These are phyloP conservation scores for Earliella scabrosa DNA, from an alignment of 1,284 basidiomycete genomes.

Conservation along the genomic window DNA sequence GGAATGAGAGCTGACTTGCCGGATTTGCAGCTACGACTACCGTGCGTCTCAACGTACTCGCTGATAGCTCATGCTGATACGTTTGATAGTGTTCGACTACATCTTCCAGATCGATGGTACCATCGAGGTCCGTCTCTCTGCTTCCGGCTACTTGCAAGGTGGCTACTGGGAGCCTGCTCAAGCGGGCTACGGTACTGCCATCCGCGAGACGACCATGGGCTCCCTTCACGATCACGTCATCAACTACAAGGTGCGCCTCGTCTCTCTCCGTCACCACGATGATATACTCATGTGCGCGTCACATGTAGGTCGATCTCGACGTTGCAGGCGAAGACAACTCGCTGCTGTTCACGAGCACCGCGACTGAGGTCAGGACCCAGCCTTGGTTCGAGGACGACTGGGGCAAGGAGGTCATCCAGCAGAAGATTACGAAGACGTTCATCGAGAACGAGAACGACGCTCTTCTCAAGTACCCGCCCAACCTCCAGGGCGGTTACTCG, in stretches of 20 bases:
- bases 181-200: constrained; percentile 56
- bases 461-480: constrained; percentile 53
- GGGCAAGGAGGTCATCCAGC: constrained; percentile 57
- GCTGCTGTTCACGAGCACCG: constrained; percentile 53
- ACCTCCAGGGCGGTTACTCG: constrained; percentile 59
- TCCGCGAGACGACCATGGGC: constrained; percentile 64
- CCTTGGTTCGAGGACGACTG: constrained; percentile 69
- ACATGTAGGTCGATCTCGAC: constrained; percentile 55
- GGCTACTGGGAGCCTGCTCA: constrained; percentile 58
- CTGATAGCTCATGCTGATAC: background rate
- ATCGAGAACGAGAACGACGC: constrained; percentile 63
- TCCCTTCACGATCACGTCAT: constrained; percentile 74
- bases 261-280: background rate
- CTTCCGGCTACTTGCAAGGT: constrained; percentile 71
- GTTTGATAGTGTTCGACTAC: constrained; percentile 59
- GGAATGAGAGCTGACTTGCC: background rate
- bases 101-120: constrained; percentile 70
- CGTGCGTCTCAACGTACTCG: constrained; percentile 37
- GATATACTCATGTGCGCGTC: background rate
- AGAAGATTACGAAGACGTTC: constrained; percentile 52
- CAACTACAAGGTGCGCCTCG: constrained; percentile 54
- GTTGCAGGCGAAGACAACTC: constrained; percentile 62
- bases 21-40: constrained; percentile 54
- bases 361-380: constrained; percentile 50
- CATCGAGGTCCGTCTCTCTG: constrained; percentile 65